A percentile compares a stretch with the other conserved stretches of the same genome.
phyloP scores from a whole-genome alignment of 2,329 filamentous ascomycete species.

The Sphaerulina musiva region DNA sequence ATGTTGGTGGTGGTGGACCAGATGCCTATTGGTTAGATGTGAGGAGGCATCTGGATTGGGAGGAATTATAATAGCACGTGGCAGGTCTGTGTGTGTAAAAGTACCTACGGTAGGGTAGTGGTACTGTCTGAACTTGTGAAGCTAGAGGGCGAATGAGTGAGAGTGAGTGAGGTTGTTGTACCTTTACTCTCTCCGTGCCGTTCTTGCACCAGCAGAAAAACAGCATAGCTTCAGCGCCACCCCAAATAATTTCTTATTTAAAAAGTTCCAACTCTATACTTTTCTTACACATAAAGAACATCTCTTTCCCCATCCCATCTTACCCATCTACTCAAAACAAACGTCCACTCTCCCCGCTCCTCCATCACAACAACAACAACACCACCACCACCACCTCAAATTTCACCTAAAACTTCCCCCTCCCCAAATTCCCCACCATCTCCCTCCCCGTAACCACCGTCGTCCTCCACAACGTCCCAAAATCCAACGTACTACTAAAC shows the following conservation, averaged over 20 bases:
- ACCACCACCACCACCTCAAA: no score
- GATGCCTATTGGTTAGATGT: not conserved
- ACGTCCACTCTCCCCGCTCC: no score
- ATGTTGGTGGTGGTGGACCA: not conserved
- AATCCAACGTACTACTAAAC: constrained; percentile 72
- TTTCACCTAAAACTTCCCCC: constrained; percentile 56
- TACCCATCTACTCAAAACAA: no score
- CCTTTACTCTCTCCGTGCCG: no score
- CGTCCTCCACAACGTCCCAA: constrained; percentile 80
- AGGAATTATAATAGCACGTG: constrained; percentile 15
- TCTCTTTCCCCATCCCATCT: no score
- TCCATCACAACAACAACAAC: no score
- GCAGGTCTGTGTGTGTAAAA: constrained; percentile 15
- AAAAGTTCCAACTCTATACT: no score
- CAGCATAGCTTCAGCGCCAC: no score
- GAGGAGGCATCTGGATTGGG: not conserved
- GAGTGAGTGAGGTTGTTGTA: not conserved
- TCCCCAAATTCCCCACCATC: constrained; percentile 67
- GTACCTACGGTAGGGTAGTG: not conserved
- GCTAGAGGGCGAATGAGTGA: not conserved
- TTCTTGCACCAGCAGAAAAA: no score
- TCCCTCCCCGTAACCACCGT: constrained; percentile 64
- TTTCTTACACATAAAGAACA: no score
- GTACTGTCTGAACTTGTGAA: not conserved
- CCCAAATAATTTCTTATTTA: no score